Conservation (phyloP, 768 basidiomycete species). For the Lenzites betulinus region DNA sequence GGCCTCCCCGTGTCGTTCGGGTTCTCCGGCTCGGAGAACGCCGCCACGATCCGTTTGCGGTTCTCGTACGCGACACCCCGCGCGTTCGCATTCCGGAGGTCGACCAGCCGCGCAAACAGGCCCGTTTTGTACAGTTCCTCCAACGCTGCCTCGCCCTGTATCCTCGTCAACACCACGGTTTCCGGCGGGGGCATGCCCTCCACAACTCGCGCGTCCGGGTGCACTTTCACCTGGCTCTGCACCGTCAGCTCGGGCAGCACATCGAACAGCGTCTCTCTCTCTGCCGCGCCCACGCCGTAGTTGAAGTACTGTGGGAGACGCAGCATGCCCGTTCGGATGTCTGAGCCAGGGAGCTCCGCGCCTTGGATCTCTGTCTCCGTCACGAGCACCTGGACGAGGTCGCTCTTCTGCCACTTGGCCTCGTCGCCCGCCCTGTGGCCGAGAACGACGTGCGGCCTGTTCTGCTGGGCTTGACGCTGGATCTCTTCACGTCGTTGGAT, state of each 20-base stretch:
- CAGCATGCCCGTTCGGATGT: conserved; percentile 38
- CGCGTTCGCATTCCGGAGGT: conserved; percentile 87
- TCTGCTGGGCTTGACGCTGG: conserved; percentile 38
- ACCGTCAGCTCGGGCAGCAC: conserved; percentile 60
- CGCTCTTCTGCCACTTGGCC: conserved; percentile 64
- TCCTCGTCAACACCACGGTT: neutral
- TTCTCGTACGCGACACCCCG: conserved; percentile 88
- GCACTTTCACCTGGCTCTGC: conserved; percentile 19
- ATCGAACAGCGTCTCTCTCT: conserved; percentile 66
- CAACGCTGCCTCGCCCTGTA: conserved; percentile 14
- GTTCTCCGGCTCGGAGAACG: conserved; percentile 73
- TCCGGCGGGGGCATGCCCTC: neutral
- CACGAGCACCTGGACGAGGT: conserved; percentile 66
- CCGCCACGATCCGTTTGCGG: conserved; percentile 70
- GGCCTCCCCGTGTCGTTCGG: conserved; percentile 78
- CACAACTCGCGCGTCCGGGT: neutral
- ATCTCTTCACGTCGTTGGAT: conserved; percentile 48
- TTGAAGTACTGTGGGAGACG: conserved; percentile 54
- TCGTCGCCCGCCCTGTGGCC: conserved; percentile 70
- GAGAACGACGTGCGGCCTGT: conserved; percentile 67
- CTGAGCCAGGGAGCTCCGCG: conserved; percentile 13
- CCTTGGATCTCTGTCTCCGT: conserved; percentile 43
- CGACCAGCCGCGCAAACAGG: conserved; percentile 67
- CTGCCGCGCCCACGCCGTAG: conserved; percentile 64
- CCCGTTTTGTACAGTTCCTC: conserved; percentile 48